phyloP scores from a whole-genome alignment of 495 filamentous ascomycete species.

The Saxophila tyrrhenica region DNA sequence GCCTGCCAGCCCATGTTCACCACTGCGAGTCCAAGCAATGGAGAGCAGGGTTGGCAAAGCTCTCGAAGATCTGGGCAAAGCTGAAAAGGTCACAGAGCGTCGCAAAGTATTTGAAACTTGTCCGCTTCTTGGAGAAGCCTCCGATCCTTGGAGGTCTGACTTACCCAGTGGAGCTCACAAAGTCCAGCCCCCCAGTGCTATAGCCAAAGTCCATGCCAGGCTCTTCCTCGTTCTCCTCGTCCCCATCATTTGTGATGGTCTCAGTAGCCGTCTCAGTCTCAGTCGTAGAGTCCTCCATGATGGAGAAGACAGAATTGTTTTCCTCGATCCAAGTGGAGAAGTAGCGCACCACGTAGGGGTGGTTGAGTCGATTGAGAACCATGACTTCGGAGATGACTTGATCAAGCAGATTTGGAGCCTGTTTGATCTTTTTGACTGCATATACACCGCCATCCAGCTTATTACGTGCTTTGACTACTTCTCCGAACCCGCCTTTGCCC shows the following conservation, averaged over 20 bases:
- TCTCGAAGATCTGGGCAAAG: too few relatives aligned
- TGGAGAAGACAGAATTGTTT: conserved; percentile 39
- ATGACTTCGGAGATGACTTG: conserved; percentile 78
- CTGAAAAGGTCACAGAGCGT: too few relatives aligned
- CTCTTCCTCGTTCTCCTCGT: conserved; percentile 9
- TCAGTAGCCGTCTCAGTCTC: conserved; percentile 14
- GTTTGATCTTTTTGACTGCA: conserved; percentile 91
- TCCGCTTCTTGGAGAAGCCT: too few relatives aligned
- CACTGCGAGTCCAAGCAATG: too few relatives aligned
- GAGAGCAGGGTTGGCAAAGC: too few relatives aligned
- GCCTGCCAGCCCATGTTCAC: too few relatives aligned
- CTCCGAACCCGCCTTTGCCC: conserved; percentile 89
- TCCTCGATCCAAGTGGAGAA: conserved; percentile 92
- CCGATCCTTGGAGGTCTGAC: too few relatives aligned
- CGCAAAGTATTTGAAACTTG: too few relatives aligned
- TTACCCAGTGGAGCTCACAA: conserved; percentile 80
- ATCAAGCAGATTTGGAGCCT: conserved; percentile 66
- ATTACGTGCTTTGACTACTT: conserved; percentile 93
- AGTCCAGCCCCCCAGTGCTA: conserved; percentile 78
- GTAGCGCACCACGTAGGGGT: conserved; percentile 92
- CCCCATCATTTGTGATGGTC: conserved; percentile 6
- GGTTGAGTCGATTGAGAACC: conserved; percentile 79
- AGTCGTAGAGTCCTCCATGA: conserved; percentile 27
- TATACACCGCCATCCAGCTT: conserved; percentile 88
- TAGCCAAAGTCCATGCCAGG: conserved; percentile 50